phyloP scores from a whole-genome alignment of 2,329 filamentous ascomycete genomes.

The Phialocephala sp. region DNA sequence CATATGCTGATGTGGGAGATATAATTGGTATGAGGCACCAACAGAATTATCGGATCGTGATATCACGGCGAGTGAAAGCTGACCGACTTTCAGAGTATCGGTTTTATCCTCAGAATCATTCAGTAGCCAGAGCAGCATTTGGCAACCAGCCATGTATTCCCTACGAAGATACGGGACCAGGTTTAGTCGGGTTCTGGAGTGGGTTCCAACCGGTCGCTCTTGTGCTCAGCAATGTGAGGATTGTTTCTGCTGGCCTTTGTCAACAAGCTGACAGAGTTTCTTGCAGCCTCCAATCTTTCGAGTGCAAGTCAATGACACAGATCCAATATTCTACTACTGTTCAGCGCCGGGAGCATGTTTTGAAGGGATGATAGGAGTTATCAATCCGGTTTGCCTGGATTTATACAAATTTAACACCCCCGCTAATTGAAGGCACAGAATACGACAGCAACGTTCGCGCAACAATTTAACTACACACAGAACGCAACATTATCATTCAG shows the following conservation, averaged over 20 bases:
- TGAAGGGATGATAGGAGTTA: slow-evolving; percentile 75
- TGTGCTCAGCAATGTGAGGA: slow-evolving; percentile 48
- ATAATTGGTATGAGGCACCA: slow-evolving; percentile 47
- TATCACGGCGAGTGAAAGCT: slow-evolving; percentile 11
- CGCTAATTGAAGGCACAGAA: slow-evolving; percentile 44
- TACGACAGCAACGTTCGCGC: slow-evolving; percentile 52
- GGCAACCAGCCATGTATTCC: slow-evolving; percentile 64
- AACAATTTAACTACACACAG: slow-evolving; percentile 54
- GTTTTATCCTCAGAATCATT: slow-evolving; percentile 68
- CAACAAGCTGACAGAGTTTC: slow-evolving; percentile 10
- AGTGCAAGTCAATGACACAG: slow-evolving; percentile 61
- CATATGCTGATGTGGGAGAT: slow-evolving; percentile 52
- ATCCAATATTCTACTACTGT: slow-evolving; percentile 74
- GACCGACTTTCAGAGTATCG: slow-evolving; percentile 50
- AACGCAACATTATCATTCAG: slow-evolving; percentile 58
- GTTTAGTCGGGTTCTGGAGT: slow-evolving; percentile 59
- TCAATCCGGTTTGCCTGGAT: slow-evolving; percentile 65
- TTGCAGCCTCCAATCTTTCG: slow-evolving; percentile 47
- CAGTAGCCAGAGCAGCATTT: slow-evolving; percentile 66
- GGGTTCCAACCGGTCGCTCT: slow-evolving; percentile 54
- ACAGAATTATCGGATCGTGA: not conserved
- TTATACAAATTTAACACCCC: not conserved
- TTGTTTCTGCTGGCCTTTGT: not conserved
- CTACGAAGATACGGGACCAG: slow-evolving; percentile 57
- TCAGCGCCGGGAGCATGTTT: slow-evolving; percentile 70